A percentile compares a stretch with the other conserved stretches of the same genome.
Conservation (phyloP, 768 basidiomycete genomes). For the Hericium alpestre region DNA sequence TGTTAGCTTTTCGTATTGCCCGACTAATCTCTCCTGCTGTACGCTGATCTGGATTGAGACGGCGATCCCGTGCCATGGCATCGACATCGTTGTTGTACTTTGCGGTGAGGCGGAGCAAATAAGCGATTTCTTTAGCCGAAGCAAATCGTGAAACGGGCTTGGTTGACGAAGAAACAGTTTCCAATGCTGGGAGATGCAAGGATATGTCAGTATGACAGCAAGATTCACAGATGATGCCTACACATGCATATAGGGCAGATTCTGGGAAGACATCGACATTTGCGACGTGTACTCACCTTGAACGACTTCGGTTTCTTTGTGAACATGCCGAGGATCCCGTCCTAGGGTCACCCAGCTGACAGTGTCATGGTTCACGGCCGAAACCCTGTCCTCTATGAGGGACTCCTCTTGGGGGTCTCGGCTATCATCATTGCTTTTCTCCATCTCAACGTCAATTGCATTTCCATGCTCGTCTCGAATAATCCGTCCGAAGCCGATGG, state of each 20-base stretch:
- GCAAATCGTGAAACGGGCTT: slow-evolving; percentile 34
- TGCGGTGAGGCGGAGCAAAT: slow-evolving; percentile 53
- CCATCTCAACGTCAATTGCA: slow-evolving; percentile 8
- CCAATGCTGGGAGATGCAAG: slow-evolving; percentile 39
- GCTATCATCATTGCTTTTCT: slow-evolving; percentile 2
- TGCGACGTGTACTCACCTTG: slow-evolving; percentile 6
- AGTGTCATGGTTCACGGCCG: background rate
- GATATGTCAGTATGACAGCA: background rate
- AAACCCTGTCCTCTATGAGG: slow-evolving; percentile 4
- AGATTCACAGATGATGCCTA: slow-evolving; percentile 1
- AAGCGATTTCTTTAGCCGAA: slow-evolving; percentile 58
- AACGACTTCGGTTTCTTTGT: slow-evolving; percentile 3
- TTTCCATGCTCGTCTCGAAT: slow-evolving; percentile 8
- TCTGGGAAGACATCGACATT: too few relatives aligned
- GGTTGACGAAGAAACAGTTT: slow-evolving; percentile 38
- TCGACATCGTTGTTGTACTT: slow-evolving; percentile 65
- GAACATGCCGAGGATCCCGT: background rate
- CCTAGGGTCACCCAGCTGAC: slow-evolving; percentile 2
- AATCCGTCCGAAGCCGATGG: slow-evolving; percentile 7
- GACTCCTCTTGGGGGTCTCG: background rate
- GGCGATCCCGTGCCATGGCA: slow-evolving; percentile 71
- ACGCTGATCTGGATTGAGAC: slow-evolving; percentile 73
- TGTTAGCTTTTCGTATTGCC: slow-evolving; percentile 49
- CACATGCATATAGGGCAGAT: too few relatives aligned
- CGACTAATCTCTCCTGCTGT: slow-evolving; percentile 69